Evolutionary conservation across 345 rosid genomes (phyloP), one percentile per base, ranked within the genome.

Genomic region (Eucalyptus pauciflora): DNA sequence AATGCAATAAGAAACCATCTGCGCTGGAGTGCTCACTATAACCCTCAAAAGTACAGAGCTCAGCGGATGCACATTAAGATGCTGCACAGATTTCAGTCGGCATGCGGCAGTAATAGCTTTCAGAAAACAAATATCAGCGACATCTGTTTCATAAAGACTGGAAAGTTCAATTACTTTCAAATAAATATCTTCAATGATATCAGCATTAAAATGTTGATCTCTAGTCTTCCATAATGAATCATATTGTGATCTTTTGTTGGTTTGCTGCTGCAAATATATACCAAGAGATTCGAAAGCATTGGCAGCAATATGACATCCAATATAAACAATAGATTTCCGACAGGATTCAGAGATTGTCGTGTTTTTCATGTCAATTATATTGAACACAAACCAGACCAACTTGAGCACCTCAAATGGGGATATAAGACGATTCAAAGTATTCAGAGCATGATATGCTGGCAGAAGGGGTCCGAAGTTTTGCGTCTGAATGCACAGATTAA

Each of bases 371-470:
- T 93, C 88, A 90, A 93, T 83, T 89, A 89, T 94, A 91, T 90
- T 89, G 86, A 98, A 93, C 89, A 96, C 90, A 94, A 93, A 96
- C 88, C 90, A 91, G 58, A 90, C 96, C 85, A 95, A 89, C 86
- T 94, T 89, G 90, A 98, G 94, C 89, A 97, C 94, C 90, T 95
- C 90, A 85, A 95, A 92, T n/a, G 99, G 99, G 71, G 98, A 94
- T 76, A 94, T 89, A 90, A 92, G 94, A 85, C 90, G 91, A 90
- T 92, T 88, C 89, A 98, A 89, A 91, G 93, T 88, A 93, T 94
- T 95, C 86, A 96, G 69, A 71, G 95, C 89, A 88, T 92, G 92
- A 92, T 94, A 93, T 88, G 91, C 88, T 90, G 94, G 96, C 86
- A 94, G 93, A 89, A 96, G 91, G 54, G 93, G 89, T 86, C 86